Evolutionary conservation across 2,329 filamentous ascomycete species (phyloP).

Genomic region (Diaporthe citri): DNA sequence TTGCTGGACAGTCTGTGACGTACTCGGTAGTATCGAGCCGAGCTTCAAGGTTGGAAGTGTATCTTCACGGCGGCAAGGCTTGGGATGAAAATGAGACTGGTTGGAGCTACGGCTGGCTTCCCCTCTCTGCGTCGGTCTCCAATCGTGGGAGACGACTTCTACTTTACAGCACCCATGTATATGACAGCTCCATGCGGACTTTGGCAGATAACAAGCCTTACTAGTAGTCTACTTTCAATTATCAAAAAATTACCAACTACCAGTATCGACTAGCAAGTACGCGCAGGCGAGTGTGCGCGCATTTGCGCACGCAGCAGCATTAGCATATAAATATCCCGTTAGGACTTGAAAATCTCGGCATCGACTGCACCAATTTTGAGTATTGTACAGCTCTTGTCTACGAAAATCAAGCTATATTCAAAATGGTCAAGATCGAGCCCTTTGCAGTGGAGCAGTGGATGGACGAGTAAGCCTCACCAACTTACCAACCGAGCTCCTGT

Average conservation of each 20-base stretch:
- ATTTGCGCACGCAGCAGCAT: background rate
- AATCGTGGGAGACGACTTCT: background rate
- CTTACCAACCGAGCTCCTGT: background rate
- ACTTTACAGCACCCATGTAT: background rate
- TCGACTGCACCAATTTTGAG: background rate
- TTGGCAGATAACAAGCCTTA: background rate
- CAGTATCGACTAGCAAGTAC: background rate
- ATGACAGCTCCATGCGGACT: background rate
- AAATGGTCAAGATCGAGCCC: constrained; percentile 62
- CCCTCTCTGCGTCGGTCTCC: background rate
- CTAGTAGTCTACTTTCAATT: background rate
- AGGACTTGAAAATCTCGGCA: background rate
- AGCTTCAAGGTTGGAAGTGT: background rate
- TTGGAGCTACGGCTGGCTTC: background rate
- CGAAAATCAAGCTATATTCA: constrained; percentile 26
- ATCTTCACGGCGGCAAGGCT: constrained; percentile 4
- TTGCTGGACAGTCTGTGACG: background rate
- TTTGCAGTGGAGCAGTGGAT: constrained; percentile 83
- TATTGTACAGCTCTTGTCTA: background rate
- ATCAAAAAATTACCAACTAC: background rate
- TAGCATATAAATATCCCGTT: background rate
- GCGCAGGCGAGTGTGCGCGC: background rate
- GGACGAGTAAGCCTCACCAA: constrained; percentile 52
- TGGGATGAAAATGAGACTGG: constrained; percentile 19
- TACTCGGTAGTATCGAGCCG: background rate